Conservation (phyloP, 176 grass and related monocot species). For the Poa annua region DNA sequence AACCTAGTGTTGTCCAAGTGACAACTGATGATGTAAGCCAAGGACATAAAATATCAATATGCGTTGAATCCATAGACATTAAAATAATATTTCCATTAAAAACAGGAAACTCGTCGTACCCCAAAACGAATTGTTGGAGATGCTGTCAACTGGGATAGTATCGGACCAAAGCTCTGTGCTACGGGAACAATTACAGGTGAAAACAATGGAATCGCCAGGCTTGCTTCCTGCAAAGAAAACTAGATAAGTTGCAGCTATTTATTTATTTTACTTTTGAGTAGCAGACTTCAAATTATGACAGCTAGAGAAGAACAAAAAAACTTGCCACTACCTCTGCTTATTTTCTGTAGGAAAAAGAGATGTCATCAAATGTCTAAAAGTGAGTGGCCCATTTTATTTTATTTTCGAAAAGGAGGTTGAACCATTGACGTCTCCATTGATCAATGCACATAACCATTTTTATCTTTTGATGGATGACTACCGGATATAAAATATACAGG, state of each 20-base stretch:
- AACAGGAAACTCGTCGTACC: constrained; percentile 46
- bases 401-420: neutral
- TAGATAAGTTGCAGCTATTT: neutral
- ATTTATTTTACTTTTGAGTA: neutral
- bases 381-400: neutral
- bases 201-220: constrained; percentile 81
- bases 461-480: constrained; percentile 7
- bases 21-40: neutral
- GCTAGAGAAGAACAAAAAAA: constrained; percentile 27
- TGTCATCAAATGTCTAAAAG: neutral
- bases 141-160: constrained; percentile 83
- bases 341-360: constrained; percentile 37
- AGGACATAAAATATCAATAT: constrained; percentile 9
- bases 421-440: neutral
- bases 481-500: neutral
- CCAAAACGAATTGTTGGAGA: constrained; percentile 81
- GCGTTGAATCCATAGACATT: neutral
- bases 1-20: constrained; percentile 1
- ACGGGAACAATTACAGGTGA: constrained; percentile 95
- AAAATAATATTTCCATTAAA: constrained; percentile 20
- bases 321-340: neutral
- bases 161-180: constrained; percentile 94
- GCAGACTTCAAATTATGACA: neutral
- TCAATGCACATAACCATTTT: neutral
- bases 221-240: constrained; percentile 77